A percentile compares a stretch with the other conserved stretches of the same genome.
These are phyloP conservation scores for Miscanthus sacchariflorus DNA, from an alignment of 202 grass and related monocot genomes.

Conservation along the genomic window DNA sequence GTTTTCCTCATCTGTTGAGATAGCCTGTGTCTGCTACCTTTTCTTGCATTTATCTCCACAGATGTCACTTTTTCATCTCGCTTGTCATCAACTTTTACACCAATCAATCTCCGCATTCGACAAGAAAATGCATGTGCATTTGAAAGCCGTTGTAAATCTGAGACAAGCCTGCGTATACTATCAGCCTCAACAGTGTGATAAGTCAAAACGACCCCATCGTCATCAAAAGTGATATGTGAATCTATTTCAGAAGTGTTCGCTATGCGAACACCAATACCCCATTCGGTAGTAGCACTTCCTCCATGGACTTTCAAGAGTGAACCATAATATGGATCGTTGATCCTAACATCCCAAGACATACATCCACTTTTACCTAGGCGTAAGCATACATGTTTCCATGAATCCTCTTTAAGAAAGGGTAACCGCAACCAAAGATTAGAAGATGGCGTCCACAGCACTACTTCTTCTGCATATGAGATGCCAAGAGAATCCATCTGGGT, in stretches of 20 bases:
- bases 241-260: slow-evolving; percentile 83
- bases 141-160: slow-evolving; percentile 82
- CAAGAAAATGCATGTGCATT: slow-evolving; percentile 75
- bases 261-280: slow-evolving; percentile 77
- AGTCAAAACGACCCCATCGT: slow-evolving; percentile 70
- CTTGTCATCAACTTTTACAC: slow-evolving; percentile 70
- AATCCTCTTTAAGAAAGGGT: slow-evolving; percentile 70
- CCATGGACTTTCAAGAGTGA: slow-evolving; percentile 75
- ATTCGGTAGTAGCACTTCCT: slow-evolving; percentile 67
- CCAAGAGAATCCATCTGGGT: slow-evolving; percentile 86
- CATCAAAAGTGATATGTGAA: slow-evolving; percentile 88
- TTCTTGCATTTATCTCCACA: slow-evolving; percentile 53
- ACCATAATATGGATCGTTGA: slow-evolving; percentile 79
- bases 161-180: slow-evolving; percentile 79
- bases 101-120: slow-evolving; percentile 77
- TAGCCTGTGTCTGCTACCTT: slow-evolving; percentile 55
- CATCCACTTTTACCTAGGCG: slow-evolving; percentile 77
- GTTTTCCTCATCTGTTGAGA: slow-evolving; percentile 77
- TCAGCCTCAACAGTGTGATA: slow-evolving; percentile 86
- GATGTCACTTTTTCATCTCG: slow-evolving; percentile 46
- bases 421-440: slow-evolving; percentile 86
- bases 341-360: slow-evolving; percentile 91
- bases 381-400: slow-evolving; percentile 85
- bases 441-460: slow-evolving; percentile 60
- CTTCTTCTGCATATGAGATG: slow-evolving; percentile 90